Evolutionary conservation across 78 protist species (phyloP), one percentile per base, ranked within the genome.

Genomic region (Dictyostelium capitatum): DNA sequence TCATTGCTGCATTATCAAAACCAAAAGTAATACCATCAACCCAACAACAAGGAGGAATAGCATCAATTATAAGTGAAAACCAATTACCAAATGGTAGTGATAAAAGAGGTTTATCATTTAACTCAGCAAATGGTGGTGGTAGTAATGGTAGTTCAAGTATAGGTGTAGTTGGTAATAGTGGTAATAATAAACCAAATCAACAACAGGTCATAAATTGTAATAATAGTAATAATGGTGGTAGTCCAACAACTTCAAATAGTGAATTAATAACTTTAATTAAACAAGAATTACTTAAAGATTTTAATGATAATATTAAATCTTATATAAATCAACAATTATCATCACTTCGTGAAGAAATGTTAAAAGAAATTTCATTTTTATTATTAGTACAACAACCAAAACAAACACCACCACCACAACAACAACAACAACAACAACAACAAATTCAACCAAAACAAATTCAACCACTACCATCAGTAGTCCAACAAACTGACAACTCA

Each of bases 1-100:
- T 85, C 37, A 85, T 85, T 5, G 92, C 92, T 43, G 92, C 92
- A 4, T 48, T 85, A 20, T 77, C 47, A 19, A 23, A 69, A 47
- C 30, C 83, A 6, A 32, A 70, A 23, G 51, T 20, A 53, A 53
- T 14, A 57, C 3, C 11, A n/a, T 0, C 67, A 57, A 8, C n/a
- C 9, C 67, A 20, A 57, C 67, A 20, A 57, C 32, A 74, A 30
- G 12, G 41, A 41, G 20, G 56, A 54, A 54, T 30, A 8, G 37
- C 51, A 14, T 51, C 78, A 15, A 82, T 59, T 6, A 15, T 25
- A 48, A 15, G 4, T 11, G 43, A 12, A 10, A 73, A 74, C 30
- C 41, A 46, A 25, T 50, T 3, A 4, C 57, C 73, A 46, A 57
- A 57, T 47, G 25, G 41, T 15, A 64, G 10, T 62, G 47, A 51